These are phyloP conservation scores for Verticillium isaacii DNA, from an alignment of 2,329 filamentous ascomycete species.

Conservation along the genomic window DNA sequence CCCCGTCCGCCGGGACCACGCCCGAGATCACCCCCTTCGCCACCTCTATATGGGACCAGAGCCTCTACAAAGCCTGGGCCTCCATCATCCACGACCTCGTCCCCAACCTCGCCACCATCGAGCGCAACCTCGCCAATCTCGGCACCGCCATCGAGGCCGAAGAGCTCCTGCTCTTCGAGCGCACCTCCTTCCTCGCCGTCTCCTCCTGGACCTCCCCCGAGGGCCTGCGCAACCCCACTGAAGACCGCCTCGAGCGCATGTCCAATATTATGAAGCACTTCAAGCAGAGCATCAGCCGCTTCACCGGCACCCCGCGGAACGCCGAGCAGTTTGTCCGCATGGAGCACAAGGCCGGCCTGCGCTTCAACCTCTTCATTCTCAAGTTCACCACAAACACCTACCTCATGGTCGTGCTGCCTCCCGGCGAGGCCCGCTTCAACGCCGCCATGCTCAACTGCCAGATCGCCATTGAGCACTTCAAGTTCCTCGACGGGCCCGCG, in stretches of 20 bases:
- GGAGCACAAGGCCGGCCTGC: slow-evolving; percentile 69
- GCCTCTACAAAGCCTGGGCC: slow-evolving; percentile 96
- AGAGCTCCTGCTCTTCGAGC: slow-evolving; percentile 90
- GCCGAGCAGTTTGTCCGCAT: slow-evolving; percentile 77
- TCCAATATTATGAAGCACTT: slow-evolving; percentile 98
- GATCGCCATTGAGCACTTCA: slow-evolving; percentile 79
- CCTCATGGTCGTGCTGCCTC: slow-evolving; percentile 84
- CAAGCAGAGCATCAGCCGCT: slow-evolving; percentile 77
- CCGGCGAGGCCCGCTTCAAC: slow-evolving; percentile 88
- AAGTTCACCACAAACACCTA: slow-evolving; percentile 98
- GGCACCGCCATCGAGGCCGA: slow-evolving; percentile 86
- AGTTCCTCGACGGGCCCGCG: slow-evolving; percentile 52
- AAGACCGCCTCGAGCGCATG: slow-evolving; percentile 88
- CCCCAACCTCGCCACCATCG: slow-evolving; percentile 86
- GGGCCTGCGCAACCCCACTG: slow-evolving; percentile 77
- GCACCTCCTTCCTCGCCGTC: slow-evolving; percentile 94
- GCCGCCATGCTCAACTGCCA: slow-evolving; percentile 85
- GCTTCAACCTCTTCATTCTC: slow-evolving; percentile 90
- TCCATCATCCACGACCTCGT: slow-evolving; percentile 97
- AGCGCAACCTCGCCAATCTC: slow-evolving; percentile 76
- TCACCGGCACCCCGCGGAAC: slow-evolving; percentile 75
- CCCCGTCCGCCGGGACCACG: slow-evolving; percentile 2
- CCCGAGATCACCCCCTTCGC: slow-evolving; percentile 77
- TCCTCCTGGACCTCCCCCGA: slow-evolving; percentile 78
- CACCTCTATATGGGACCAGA: slow-evolving; percentile 98